These are phyloP conservation scores for Yamadazyma phyllophila DNA, from an alignment of 805 yeast genomes.

Conservation along the genomic window DNA sequence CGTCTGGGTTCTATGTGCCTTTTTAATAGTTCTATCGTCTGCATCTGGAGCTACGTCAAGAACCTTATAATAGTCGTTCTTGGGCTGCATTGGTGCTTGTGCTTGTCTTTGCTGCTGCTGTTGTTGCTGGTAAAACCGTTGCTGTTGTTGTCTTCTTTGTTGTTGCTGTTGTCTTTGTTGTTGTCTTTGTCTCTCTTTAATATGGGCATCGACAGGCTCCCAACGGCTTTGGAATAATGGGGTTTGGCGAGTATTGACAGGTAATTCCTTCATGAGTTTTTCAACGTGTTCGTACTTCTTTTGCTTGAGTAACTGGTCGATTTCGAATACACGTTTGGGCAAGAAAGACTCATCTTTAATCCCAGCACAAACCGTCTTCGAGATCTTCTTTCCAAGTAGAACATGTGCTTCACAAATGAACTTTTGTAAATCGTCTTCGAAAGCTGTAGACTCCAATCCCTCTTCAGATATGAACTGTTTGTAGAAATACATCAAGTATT, in stretches of 20 bases:
- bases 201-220: constrained; percentile 27
- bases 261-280: constrained; percentile 31
- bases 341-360: constrained; percentile 28
- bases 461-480: constrained; percentile 21
- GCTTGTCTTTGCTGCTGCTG: constrained; percentile 42
- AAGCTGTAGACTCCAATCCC: constrained; percentile 19
- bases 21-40: constrained; percentile 66
- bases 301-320: constrained; percentile 35
- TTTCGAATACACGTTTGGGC: constrained; percentile 35
- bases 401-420: constrained; percentile 42
- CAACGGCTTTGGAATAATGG: constrained; percentile 33
- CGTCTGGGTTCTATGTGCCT: constrained; percentile 75
- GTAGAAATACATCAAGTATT: constrained; percentile 40
- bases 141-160: constrained; percentile 38
- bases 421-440: constrained; percentile 31
- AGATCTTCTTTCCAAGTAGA: constrained; percentile 18
- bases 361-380: constrained; percentile 24
- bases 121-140: constrained; percentile 47
- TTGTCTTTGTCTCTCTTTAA: constrained; percentile 29
- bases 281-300: constrained; percentile 40
- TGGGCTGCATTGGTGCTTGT: constrained; percentile 28
- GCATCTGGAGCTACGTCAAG: constrained; percentile 69
- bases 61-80: constrained; percentile 76
- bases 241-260: constrained; percentile 38
- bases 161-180: constrained; percentile 35